A percentile compares a stretch with the other conserved stretches of the same genome.
Evolutionary conservation across 768 basidiomycete species (phyloP).

Genomic region (Paxillus rubicundulus): DNA sequence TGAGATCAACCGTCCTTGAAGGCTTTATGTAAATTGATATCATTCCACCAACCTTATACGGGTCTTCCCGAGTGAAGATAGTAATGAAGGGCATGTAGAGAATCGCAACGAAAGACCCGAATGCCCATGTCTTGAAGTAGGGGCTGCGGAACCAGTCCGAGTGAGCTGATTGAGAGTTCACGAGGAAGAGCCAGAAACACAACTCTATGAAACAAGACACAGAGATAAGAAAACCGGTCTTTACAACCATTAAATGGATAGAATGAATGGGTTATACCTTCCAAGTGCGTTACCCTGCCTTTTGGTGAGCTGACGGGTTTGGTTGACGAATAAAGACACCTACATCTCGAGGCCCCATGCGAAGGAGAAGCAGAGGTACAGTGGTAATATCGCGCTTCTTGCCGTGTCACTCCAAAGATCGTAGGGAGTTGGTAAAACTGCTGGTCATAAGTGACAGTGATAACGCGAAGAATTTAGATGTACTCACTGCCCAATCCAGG

Average conservation of each 20-base stretch:
- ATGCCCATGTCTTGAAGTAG: slow-evolving; percentile 73
- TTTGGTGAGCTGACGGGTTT: neutral
- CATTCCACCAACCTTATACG: slow-evolving; percentile 47
- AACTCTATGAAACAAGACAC: slow-evolving; percentile 50
- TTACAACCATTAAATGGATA: neutral
- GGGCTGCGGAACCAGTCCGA: slow-evolving; percentile 75
- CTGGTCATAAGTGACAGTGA: neutral
- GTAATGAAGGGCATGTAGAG: slow-evolving; percentile 71
- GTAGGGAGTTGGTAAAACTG: slow-evolving; percentile 68
- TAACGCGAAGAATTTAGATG: neutral
- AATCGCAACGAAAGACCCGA: slow-evolving; percentile 60
- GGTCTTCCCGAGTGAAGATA: slow-evolving; percentile 56
- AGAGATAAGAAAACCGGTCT: neutral
- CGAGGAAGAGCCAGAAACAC: slow-evolving; percentile 85
- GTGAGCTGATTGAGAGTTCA: slow-evolving; percentile 59
- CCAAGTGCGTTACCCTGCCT: slow-evolving; percentile 70
- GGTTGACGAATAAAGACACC: slow-evolving; percentile 18
- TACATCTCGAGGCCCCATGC: slow-evolving; percentile 79
- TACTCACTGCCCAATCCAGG: slow-evolving; percentile 51
- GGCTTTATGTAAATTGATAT: neutral
- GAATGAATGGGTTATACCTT: slow-evolving; percentile 45
- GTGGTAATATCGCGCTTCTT: slow-evolving; percentile 56
- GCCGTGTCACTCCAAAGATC: slow-evolving; percentile 50
- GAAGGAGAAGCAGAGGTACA: slow-evolving; percentile 60
- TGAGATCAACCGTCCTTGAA: slow-evolving; percentile 7